Evolutionary conservation across 441 rosid species (phyloP), one percentile per base, ranked within the genome.

Genomic region (Geranium incanum): DNA sequence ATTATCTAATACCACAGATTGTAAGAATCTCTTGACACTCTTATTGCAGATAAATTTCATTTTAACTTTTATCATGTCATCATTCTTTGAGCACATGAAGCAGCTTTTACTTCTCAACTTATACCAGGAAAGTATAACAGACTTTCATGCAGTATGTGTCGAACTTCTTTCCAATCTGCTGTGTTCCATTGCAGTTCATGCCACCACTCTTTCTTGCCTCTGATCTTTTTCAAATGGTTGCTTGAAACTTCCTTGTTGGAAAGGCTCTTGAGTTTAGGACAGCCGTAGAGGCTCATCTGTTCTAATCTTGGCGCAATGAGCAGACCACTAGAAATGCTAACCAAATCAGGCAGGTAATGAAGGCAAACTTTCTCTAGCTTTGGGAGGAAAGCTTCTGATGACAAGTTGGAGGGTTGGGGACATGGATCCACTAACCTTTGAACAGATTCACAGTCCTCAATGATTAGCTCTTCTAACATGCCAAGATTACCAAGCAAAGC

Each of bases 201-300:
- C 77, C 75, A 77, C 80, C 80, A 77, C 2, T 21, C 13, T 18
- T 1, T 2, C 70, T 77, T 72, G 18, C 79, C 76, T 50, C 64
- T 66, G 3, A 75, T 75, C 55, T 1, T 12, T 23, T 12, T 48
- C 55, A 70, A 21, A 52, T 2, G 5, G 39, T 12, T 4, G 21
- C 72, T 37, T 6, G 66, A 74, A 0, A 37, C n/a, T 37, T 33
- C 78, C 52, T 9, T 12, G 2, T 23, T 16, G 0, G 73, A 59
- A 2, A 74, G 67, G 5, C 16, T 16, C 41, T 28, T 11, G n/a
- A 81, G 74, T 7, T 66, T 71, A 0, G 76, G 81, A 66, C 83
- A 77, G 59, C 57, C 11, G 13, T 13, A 23, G n/a, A 80, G 36
- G 16, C 75, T 71, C 16, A 70, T 21, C 28, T 4, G 21, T 38